Evolutionary conservation across 352 stramenopile genomes (phyloP), one percentile per base, ranked within the genome.

Genomic region (Phytophthora vignae): DNA sequence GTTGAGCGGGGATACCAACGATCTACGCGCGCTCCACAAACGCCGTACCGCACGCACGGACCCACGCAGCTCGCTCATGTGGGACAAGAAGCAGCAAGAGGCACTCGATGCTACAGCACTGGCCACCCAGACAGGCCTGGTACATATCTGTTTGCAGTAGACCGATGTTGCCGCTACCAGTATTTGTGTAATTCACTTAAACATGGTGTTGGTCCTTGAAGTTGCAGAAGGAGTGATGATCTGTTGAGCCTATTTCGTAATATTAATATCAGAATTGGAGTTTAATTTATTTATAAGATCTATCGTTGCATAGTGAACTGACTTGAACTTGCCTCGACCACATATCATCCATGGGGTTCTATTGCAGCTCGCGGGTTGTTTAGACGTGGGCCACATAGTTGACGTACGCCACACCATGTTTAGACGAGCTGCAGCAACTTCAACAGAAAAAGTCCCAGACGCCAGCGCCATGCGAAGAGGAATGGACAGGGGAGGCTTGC

Each of bases 11-110:
- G 78, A 87, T 60, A 87, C 80, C 19, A 84, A 60, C 12, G 75
- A 87, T 46, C 64, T 96, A 14, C 85, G 87, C 7, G 84, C 86
- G 46, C 70, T 95, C 33, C 87, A 96, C 76, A 92, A 94, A 63
- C 77, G 91, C 33, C 85, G 89, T 49, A 94, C 85, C 29, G 91
- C 89, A 17, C 87, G 87, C 17, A 84, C 78, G 11, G 88, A 96
- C 57, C 87, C 87, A 38, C 81, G 88, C 2, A 90, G 81, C 57
- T 93, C 89, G 54, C 71, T 96, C 22, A 73, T 88, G 62, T 96
- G 89, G 89, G 85, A 95, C 70, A 91, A 92, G 55, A 71, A 71
- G 27, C 77, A 92, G 73, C 86, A 96, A 71, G 57, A 80, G 33
- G 75, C 78, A 53, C 70, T 96, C 10, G 78, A 94, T 36, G 64